These are phyloP conservation scores for Serendipita sp. DNA, from an alignment of 768 basidiomycete genomes.

Conservation along the genomic window DNA sequence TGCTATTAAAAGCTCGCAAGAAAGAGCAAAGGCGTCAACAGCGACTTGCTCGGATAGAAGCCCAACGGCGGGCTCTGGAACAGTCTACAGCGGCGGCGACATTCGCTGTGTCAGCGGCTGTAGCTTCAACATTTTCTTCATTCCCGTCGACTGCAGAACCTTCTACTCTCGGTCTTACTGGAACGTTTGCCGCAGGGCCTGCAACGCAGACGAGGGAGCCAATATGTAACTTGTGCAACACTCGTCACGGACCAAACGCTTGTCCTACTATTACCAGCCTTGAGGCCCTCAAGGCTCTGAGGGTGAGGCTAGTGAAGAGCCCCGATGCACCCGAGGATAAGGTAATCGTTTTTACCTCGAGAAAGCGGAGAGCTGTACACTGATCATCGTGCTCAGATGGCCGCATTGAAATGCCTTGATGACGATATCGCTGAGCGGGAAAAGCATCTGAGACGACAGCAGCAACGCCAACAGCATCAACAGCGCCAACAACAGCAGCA, in stretches of 20 bases:
- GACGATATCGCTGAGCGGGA: constrained; percentile 3
- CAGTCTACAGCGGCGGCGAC: not conserved
- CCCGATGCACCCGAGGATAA: not conserved
- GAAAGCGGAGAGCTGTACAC: not conserved
- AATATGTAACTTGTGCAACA: not conserved
- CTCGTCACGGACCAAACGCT: not conserved
- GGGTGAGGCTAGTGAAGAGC: not conserved
- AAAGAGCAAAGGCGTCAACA: not conserved
- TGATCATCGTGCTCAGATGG: not conserved
- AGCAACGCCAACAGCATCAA: too few species aligned
- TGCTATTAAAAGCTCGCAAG: not conserved
- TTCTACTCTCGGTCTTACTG: too few species aligned
- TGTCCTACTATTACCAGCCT: not conserved
- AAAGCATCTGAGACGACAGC: not conserved
- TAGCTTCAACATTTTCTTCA: not conserved
- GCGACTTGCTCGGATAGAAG: not conserved
- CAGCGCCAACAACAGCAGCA: too few species aligned
- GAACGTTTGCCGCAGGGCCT: too few species aligned
- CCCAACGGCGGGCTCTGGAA: not conserved
- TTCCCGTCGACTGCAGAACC: too few species aligned
- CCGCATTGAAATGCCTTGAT: not conserved
- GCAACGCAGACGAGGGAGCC: not conserved
- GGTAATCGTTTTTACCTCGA: not conserved
- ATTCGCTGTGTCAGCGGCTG: not conserved
- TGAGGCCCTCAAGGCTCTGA: not conserved